These are phyloP conservation scores for Candida germanica DNA, from an alignment of 805 yeast species.

Conservation along the genomic window DNA sequence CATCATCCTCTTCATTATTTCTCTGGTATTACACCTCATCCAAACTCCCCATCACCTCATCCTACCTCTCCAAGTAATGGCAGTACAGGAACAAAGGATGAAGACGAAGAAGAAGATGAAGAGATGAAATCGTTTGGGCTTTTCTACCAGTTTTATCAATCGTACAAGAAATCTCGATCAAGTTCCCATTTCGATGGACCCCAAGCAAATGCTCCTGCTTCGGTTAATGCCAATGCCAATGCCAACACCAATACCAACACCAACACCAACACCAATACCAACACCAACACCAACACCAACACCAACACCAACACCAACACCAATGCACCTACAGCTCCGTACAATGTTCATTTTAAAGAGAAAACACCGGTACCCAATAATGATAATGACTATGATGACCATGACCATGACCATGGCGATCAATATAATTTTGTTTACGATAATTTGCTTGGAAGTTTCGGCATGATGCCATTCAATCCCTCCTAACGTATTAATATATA, in stretches of 20 bases:
- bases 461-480: constrained; percentile 42
- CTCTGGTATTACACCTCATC: constrained; percentile 17
- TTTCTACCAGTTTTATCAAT: constrained; percentile 37
- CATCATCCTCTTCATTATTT: constrained; percentile 50
- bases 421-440: constrained; percentile 22
- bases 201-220: constrained; percentile 10
- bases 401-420: constrained; percentile 11
- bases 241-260: not conserved
- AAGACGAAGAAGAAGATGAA: constrained; percentile 31
- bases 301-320: not conserved
- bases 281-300: too few species aligned
- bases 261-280: too few species aligned
- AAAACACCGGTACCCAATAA: not conserved
- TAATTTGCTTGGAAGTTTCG: constrained; percentile 32
- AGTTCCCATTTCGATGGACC: constrained; percentile 13
- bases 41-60: constrained; percentile 7
- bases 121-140: constrained; percentile 38
- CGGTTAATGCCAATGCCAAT: not conserved
- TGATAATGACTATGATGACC: constrained; percentile 1
- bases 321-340: not conserved
- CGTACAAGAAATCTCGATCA: constrained; percentile 33
- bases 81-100: constrained; percentile 4
- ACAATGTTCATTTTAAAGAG: not conserved
- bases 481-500: constrained; percentile 2
- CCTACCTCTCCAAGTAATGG: constrained; percentile 1